A percentile compares a stretch with the other conserved stretches of the same genome.
Evolutionary conservation across 2,329 filamentous ascomycete genomes (phyloP).

Genomic region (Aspergillus novoparasiticus): DNA sequence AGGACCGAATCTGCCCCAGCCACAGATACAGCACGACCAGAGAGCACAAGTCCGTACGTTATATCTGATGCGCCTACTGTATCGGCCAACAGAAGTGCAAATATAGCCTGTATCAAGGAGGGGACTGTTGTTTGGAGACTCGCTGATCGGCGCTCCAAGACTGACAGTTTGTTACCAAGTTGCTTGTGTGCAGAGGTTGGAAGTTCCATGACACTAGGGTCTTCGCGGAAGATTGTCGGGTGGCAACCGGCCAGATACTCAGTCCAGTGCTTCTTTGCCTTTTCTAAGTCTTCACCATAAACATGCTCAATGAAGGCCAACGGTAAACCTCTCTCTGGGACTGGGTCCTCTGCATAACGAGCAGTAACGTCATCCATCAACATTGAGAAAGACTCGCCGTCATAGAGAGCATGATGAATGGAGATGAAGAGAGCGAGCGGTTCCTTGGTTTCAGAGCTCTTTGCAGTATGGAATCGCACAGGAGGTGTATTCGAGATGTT

Average conservation of each 20-base stretch:
- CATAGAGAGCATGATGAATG: slow-evolving; percentile 43
- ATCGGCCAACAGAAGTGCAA: slow-evolving; percentile 38
- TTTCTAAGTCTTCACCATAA: slow-evolving; percentile 26
- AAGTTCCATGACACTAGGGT: slow-evolving; percentile 11
- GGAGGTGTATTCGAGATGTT: slow-evolving; percentile 29
- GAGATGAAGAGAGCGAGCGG: slow-evolving; percentile 31
- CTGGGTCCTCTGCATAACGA: slow-evolving; percentile 23
- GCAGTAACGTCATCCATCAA: slow-evolving; percentile 35
- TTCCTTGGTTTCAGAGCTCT: slow-evolving; percentile 11
- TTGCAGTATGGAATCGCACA: slow-evolving; percentile 29
- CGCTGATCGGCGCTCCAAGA: slow-evolving; percentile 29
- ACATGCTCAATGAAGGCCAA: slow-evolving; percentile 32
- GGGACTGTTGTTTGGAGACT: slow-evolving; percentile 34
- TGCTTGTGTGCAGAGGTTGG: slow-evolving; percentile 14
- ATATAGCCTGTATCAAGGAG: slow-evolving; percentile 36
- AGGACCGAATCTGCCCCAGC: slow-evolving; percentile 35
- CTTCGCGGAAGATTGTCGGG: slow-evolving; percentile 22
- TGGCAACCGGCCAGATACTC: slow-evolving; percentile 24
- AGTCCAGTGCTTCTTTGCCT: slow-evolving; percentile 32
- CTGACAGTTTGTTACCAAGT: slow-evolving; percentile 24
- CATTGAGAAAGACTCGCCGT: slow-evolving; percentile 37
- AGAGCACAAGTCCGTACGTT: slow-evolving; percentile 37
- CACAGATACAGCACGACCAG: slow-evolving; percentile 35
- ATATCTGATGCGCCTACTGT: slow-evolving; percentile 29
- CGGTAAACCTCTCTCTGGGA: slow-evolving; percentile 23